Percentiles rank a stretch among this genome's conserved stretches.
These are phyloP conservation scores for Dipteronia dyeriana DNA, from an alignment of 345 rosid genomes.

Conservation along the genomic window DNA sequence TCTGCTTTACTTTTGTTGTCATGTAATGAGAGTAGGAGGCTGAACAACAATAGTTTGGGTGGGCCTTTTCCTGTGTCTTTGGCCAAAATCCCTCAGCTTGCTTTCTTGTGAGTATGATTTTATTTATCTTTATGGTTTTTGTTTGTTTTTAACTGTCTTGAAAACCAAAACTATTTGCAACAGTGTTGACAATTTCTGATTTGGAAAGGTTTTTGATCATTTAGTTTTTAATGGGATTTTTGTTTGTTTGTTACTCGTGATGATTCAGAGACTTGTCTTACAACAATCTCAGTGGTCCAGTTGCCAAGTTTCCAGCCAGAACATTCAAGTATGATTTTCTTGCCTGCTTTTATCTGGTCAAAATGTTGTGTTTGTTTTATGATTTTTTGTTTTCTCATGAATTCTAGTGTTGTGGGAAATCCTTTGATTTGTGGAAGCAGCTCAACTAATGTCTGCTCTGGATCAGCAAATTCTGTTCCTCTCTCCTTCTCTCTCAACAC, in stretches of 20 bases:
- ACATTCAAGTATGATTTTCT: constrained; percentile 65
- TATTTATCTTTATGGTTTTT: constrained; percentile 18
- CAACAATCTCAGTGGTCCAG: constrained; percentile 90
- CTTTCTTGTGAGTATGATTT: constrained; percentile 75
- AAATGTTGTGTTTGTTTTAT: constrained; percentile 4
- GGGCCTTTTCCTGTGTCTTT: constrained; percentile 78
- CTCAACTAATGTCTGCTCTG: constrained; percentile 57
- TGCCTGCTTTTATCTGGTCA: constrained; percentile 5
- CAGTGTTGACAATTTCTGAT: constrained; percentile 3
- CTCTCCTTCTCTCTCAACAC: constrained; percentile 53
- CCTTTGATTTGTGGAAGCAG: constrained; percentile 73
- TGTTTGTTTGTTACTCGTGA: constrained; percentile 18
- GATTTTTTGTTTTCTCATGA: constrained; percentile 22
- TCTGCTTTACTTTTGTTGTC: constrained; percentile 29
- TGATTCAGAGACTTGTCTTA: constrained; percentile 85
- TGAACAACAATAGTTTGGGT: constrained; percentile 89
- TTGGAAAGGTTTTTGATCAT: constrained; percentile 1
- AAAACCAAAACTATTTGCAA: constrained; percentile 7
- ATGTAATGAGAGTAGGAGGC: constrained; percentile 70
- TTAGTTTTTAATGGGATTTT: constrained; percentile 3
- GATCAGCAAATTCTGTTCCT: constrained; percentile 53
- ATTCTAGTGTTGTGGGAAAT: constrained; percentile 77
- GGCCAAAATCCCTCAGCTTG: constrained; percentile 69
- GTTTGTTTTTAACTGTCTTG: constrained; percentile 8
- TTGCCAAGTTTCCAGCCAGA: constrained; percentile 73